phyloP scores from a whole-genome alignment of 2,329 filamentous ascomycete genomes.

The Beauveria sp. region DNA sequence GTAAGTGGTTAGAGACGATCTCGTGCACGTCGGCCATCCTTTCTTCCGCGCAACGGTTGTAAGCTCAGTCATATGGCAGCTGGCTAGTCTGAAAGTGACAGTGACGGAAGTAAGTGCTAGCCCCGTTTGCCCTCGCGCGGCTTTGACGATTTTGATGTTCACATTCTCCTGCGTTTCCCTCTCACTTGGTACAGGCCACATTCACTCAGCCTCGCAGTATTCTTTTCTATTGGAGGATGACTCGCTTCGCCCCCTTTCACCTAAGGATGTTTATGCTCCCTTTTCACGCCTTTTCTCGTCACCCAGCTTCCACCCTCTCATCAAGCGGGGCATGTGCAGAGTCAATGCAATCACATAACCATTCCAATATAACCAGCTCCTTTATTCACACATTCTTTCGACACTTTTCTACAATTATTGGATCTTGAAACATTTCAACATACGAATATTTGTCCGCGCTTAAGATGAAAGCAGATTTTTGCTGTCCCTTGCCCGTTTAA shows the following conservation, averaged over 20 bases:
- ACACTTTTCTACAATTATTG: background rate
- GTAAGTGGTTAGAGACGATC: background rate
- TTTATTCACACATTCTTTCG: background rate
- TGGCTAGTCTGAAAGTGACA: background rate
- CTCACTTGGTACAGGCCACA: background rate
- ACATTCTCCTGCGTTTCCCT: slow-evolving; percentile 7
- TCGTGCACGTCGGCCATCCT: background rate
- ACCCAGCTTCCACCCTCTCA: background rate
- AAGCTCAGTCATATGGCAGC: background rate
- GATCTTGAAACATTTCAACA: background rate
- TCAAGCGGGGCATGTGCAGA: background rate
- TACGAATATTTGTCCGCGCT: background rate
- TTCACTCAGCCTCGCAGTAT: background rate
- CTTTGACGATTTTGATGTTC: background rate
- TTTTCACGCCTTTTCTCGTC: background rate
- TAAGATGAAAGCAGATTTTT: background rate
- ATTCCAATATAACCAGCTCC: background rate
- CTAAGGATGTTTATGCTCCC: background rate
- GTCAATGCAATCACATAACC: background rate
- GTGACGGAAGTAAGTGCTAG: background rate
- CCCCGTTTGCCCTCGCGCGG: background rate
- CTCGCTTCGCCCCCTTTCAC: background rate
- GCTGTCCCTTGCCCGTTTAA: background rate
- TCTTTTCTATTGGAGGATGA: background rate
- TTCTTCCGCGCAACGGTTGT: background rate